Evolutionary conservation across 1,284 basidiomycete genomes (phyloP), one percentile per base, ranked within the genome.

Genomic region (Tilletiaria anomala): DNA sequence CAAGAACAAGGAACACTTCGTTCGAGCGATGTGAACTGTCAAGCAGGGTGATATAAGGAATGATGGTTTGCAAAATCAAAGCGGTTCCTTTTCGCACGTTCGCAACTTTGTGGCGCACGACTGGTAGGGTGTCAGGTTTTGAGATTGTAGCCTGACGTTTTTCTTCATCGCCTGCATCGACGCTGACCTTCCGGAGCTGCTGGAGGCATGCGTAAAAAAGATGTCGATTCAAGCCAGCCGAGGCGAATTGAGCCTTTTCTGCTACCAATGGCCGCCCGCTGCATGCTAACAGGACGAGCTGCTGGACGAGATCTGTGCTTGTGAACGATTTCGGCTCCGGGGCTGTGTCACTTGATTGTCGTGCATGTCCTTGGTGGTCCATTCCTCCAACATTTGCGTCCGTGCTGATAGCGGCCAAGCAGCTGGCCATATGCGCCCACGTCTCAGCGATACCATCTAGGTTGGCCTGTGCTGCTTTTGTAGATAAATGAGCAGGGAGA

Each of bases 1-100:
- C 82, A 46, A 91, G 75, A 31, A 89, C 26, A n/a, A 29, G 26
- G 26, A 8, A 29, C 26, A n/a, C n/a, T n/a, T 73, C 75, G 75
- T 29, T n/a, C 10, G 26, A 29, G n/a, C 26, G 26, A n/a, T 29
- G 26, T 8, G 26, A n/a, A 29, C n/a, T n/a, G n/a, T 29, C 26
- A n/a, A 29, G 8, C 8, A 29, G 10, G 10, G 8, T 8, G 26
- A 29, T 29, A n/a, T 29, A 29, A 29, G 26, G 26, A n/a, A 29
- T 29, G n/a, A 29, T 29, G 10, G 26, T n/a, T 8, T n/a, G 8
- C 10, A 29, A n/a, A n/a, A 29, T 29, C 26, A 29, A 8, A 8
- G 26, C 8, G 10, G 26, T 29, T 29, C 10, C 26, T 29, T 29
- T 29, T n/a, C 26, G 26, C 26, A 8, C 26, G 8, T 29, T 8